Evolutionary conservation across 2,329 filamentous ascomycete species (phyloP), one percentile per base, ranked within the genome.

Genomic region (Chrysoporthe austroafricana): DNA sequence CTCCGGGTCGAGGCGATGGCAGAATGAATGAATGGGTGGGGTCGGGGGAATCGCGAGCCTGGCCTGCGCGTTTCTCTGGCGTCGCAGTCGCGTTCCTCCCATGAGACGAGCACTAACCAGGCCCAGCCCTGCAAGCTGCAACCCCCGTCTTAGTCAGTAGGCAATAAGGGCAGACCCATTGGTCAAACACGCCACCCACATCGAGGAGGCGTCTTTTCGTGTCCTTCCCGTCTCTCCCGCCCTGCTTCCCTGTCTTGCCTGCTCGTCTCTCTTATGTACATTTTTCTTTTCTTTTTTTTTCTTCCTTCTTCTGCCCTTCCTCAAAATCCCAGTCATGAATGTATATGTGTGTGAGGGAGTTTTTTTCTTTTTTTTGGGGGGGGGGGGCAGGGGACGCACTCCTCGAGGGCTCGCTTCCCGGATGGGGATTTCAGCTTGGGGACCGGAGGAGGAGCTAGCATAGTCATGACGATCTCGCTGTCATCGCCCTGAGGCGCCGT

Each of bases 61-160:
- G 54, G 43, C 8, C 50, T 48, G 59, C 66, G 66, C 66, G 59
- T 66, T 34, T 48, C 46, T 52, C 64, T 66, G 59, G 65, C 64
- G 67, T 69, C 60, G 60, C 44, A 64, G 60, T 67, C 67, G 67
- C 66, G 67, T 69, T 62, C 58, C 56, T 64, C 4, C 26, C 39
- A 43, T n/a, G 34, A 6, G 36, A 9, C 36, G 6, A 39, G 36
- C 36, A 39, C 36, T 39, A 39, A 9, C 4, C 36, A 39, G n/a
- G 60, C 26, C 18, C 13, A 56, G 42, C 16, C 18, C 16, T 42
- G 34, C 54, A 32, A 26, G 26, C 26, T 26, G 26, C 32, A 57
- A 13, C 16, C 50, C 43, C 16, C 26, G 13, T 46, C 62, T 65
- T 67, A 67, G 66, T 65, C 66, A 67, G 66, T 54, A 21, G 50